Base-by-base conservation (phyloP, 129 eudicot species). In the Flaveria sonorensis region DNA sequence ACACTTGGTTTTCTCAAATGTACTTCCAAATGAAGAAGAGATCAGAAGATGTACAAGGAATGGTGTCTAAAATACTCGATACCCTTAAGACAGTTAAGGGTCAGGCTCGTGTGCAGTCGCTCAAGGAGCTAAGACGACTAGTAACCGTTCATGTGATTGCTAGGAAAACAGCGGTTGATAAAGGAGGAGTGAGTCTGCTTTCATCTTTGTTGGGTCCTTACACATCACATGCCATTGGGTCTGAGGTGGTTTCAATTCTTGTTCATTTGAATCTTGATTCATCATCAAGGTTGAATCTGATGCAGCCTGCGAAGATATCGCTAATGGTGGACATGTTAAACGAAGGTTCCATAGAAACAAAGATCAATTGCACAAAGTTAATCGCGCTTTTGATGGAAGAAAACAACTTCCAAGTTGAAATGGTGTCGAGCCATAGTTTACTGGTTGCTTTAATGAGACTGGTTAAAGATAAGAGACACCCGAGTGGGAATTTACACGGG, bases 161-260 rank as follows among this genome's bases (percentile, higher is more conserved):
- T 1, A 59, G 72, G 11, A 71, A 71, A 57, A 62, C 76, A 0
- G 82, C 80, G 47, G 84, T 71, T 24, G 73, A 71, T 20, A 62
- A 65, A 16, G 84, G 84, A 1, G 87, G 87, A 42, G 82, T 80
- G 26, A 55, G 55, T 71, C 61, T 84, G 2, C 18, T 84, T 14
- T 77, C 82, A 18, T 77, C 85, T 10, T 60, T 85, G 46, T 70
- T 85, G 15, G 89, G 89, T 50, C 86, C 86, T 46, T 82, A 82
- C 23, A 85, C 89, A 5, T 78, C 86, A 7, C 86, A 85, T 51
- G 89, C 84, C 18, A 79, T 85, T 66, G 89, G 89, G 47, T 85
- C 86, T 1, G 86, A 85, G 62, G 89, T 73, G 0, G 63, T 85
- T 26, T 81, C 84, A 16, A 79, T 85, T 85, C 84, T 85, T 60